Percentiles rank a stretch among this genome's conserved stretches.
Conservation (phyloP, 768 basidiomycete genomes). For the Rhizopogon vinicolor region DNA sequence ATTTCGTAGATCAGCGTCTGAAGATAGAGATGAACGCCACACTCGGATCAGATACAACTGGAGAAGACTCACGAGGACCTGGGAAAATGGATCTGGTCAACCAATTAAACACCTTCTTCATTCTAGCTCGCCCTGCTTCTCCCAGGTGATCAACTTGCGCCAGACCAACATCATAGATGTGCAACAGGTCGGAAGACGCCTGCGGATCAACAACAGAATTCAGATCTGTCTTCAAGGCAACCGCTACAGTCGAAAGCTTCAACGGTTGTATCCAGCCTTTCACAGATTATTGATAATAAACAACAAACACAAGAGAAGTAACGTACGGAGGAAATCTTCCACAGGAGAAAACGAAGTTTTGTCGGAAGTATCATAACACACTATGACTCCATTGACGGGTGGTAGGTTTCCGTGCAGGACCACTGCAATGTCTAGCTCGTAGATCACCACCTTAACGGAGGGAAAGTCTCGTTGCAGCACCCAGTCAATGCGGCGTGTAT, state of each 20-base stretch:
- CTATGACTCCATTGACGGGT: slow-evolving; percentile 73
- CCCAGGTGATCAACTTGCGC: slow-evolving; percentile 62
- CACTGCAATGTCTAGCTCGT: slow-evolving; percentile 54
- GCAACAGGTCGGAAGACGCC: slow-evolving; percentile 44
- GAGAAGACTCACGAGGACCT: slow-evolving; percentile 29
- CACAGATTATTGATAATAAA: slow-evolving; percentile 8
- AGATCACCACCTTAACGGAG: slow-evolving; percentile 43
- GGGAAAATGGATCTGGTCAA: slow-evolving; percentile 63
- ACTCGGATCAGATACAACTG: neutral
- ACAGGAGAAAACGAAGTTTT: slow-evolving; percentile 61
- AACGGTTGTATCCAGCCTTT: slow-evolving; percentile 55
- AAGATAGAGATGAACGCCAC: slow-evolving; percentile 15
- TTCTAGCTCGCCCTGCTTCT: slow-evolving; percentile 62
- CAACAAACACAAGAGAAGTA: neutral
- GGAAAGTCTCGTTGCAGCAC: slow-evolving; percentile 37
- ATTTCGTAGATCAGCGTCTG: slow-evolving; percentile 51
- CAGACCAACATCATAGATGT: slow-evolving; percentile 68
- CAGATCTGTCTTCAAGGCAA: slow-evolving; percentile 87
- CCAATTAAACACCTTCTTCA: slow-evolving; percentile 71
- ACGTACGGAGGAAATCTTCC: slow-evolving; percentile 68
- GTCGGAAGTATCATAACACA: slow-evolving; percentile 81
- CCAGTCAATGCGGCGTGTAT: slow-evolving; percentile 26
- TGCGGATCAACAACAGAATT: slow-evolving; percentile 53
- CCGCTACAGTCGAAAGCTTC: slow-evolving; percentile 62
- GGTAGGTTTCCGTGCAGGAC: slow-evolving; percentile 37